Percentiles rank a stretch among this genome's conserved stretches.
phyloP scores from a whole-genome alignment of 345 rosid species.

The Luvunga scandens region DNA sequence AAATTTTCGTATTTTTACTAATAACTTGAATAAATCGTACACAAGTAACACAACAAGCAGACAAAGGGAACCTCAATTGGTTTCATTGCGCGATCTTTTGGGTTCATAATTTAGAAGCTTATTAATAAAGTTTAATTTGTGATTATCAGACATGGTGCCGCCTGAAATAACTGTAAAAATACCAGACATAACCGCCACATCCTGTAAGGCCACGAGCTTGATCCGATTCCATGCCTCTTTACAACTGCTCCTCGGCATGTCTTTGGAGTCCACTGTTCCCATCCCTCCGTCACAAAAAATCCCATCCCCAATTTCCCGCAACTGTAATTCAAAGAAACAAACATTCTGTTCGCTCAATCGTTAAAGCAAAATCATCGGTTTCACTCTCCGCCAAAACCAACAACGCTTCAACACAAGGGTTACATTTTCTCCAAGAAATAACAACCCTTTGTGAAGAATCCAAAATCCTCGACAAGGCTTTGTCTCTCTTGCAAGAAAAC shows the following conservation, averaged over 20 bases:
- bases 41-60: no score
- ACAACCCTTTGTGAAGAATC: constrained; percentile 39
- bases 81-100: neutral
- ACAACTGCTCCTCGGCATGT: neutral
- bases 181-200: neutral
- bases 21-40: no score
- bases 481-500: constrained; percentile 22
- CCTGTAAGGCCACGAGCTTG: neutral
- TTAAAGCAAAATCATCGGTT: neutral
- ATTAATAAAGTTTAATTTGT: neutral
- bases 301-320: neutral
- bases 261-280: neutral
- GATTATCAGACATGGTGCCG: neutral
- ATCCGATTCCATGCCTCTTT: neutral
- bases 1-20: no score
- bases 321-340: neutral
- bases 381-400: neutral
- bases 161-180: neutral
- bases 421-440: constrained; percentile 32
- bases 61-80: neutral
- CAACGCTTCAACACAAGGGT: constrained; percentile 3
- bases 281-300: neutral
- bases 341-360: neutral
- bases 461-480: constrained; percentile 39
- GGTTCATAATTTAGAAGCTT: neutral